These are phyloP conservation scores for Paramyrothecium roridum DNA, from an alignment of 2,329 filamentous ascomycete genomes.

Conservation along the genomic window DNA sequence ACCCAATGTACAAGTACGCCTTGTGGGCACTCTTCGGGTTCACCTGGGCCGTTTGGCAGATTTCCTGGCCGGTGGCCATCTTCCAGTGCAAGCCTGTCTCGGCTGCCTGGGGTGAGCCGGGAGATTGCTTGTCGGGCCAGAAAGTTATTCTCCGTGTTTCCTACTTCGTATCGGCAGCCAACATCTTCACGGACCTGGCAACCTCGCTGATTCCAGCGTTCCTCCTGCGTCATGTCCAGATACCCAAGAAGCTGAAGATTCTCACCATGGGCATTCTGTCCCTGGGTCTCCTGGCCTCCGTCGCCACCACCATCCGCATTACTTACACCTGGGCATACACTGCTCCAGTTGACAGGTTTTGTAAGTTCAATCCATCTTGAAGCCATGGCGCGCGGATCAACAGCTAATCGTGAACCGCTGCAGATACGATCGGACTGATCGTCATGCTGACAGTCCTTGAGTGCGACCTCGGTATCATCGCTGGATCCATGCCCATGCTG, in stretches of 20 bases:
- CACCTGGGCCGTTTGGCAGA: conserved; percentile 13
- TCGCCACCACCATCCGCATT: conserved; percentile 14
- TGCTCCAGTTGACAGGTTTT: conserved; percentile 3
- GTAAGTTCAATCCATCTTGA: background rate
- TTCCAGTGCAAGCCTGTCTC: conserved; percentile 16
- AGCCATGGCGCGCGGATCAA: background rate
- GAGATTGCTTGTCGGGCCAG: conserved; percentile 11
- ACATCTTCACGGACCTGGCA: conserved; percentile 12
- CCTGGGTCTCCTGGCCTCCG: conserved; percentile 10
- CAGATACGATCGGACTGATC: conserved; percentile 15
- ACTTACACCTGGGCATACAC: conserved; percentile 13
- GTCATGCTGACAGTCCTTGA: conserved; percentile 18
- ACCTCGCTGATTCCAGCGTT: conserved; percentile 9
- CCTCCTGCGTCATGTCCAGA: conserved; percentile 10
- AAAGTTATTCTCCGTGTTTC: conserved; percentile 9
- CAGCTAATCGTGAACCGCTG: background rate
- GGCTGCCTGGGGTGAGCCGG: conserved; percentile 11
- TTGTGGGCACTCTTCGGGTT: conserved; percentile 8
- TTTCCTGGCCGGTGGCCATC: conserved; percentile 14
- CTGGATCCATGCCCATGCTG: conserved; percentile 19
- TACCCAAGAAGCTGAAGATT: conserved; percentile 9
- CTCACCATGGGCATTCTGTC: conserved; percentile 10
- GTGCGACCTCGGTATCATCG: conserved; percentile 18
- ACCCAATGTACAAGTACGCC: conserved; percentile 1
- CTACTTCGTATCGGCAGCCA: conserved; percentile 12